Evolutionary conservation across 345 rosid genomes (phyloP), one percentile per base, ranked within the genome.

Genomic region (Erodium maritimum): DNA sequence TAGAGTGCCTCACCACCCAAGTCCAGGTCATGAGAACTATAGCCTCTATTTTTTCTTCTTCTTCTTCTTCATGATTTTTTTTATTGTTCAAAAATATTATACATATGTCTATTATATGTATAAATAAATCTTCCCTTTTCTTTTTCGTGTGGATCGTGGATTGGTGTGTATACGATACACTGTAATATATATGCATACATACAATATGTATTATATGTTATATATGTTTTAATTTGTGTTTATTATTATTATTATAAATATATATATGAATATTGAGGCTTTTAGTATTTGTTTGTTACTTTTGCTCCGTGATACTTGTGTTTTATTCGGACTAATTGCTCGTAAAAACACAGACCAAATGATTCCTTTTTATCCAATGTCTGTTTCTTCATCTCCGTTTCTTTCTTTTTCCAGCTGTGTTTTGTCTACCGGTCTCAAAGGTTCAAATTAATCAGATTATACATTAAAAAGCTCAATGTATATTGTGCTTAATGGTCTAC

Each of bases 21-120:
- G 82, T 83, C 4, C 73, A 83, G 76, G 89, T 76, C 61, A 80
- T 83, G 89, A 71, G 55, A 72, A 58, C 67, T 60, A 71, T 83
- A 24, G 79, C 71, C 20, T 66, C 78, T 63, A 48, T 72, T 61
- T 74, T 58, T 68, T 57, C 77, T 45, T 45, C 23, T 52, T 77
- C 33, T 25, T 25, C 33, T 7, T 2, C 33, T 25, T 7, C 33
- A 25, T 7, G 4, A 25, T 25, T 7, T 25, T 25, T 7, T 25
- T 2, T 25, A 25, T 2, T 2, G 7, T 7, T 25, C 3, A 25
- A 25, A 25, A 25, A 25, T 25, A 2, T 25, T 7, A 25, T 25
- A 3, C 7, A 2, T 25, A 25, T 25, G 7, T 25, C 7, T 2
- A 2, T 2, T 25, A 25, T 25, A 25, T 25, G 33, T 25, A 25